Percentiles rank a stretch among this genome's conserved stretches.
phyloP scores from a whole-genome alignment of 2,329 filamentous ascomycete genomes.

The Chalaropsis thielavioides region DNA sequence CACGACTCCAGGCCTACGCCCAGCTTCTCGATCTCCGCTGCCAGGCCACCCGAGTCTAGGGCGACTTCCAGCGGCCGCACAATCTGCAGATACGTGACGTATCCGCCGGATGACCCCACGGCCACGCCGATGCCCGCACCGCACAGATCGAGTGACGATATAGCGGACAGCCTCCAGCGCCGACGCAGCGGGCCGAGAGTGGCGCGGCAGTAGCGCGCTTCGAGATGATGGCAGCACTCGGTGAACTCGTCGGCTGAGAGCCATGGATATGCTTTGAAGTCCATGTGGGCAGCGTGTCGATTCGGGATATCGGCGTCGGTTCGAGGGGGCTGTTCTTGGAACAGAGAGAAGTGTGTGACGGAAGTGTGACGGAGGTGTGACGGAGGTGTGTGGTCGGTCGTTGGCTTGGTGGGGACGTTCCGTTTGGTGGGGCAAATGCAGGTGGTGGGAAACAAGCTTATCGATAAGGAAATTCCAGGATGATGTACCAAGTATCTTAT shows the following conservation, averaged over 20 bases:
- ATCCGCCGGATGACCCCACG: constrained; percentile 22
- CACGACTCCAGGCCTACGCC: constrained; percentile 25
- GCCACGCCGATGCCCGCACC: constrained; percentile 27
- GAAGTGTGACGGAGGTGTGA: no score
- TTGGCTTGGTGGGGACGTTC: not conserved
- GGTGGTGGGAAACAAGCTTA: not conserved
- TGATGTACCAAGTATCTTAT: not conserved
- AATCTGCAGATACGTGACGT: constrained; percentile 42
- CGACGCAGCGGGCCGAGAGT: constrained; percentile 40
- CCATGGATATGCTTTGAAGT: constrained; percentile 44
- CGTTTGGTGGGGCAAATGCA: not conserved
- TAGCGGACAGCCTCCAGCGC: constrained; percentile 40
- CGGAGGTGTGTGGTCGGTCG: not conserved
- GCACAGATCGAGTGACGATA: constrained; percentile 35
- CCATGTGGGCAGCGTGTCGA: constrained; percentile 22
- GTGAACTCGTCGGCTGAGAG: constrained; percentile 48
- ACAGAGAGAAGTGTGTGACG: no score
- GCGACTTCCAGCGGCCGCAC: constrained; percentile 36
- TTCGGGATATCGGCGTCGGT: not conserved
- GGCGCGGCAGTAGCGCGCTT: constrained; percentile 43
- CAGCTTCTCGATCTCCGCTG: constrained; percentile 32
- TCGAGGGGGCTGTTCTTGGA: no score
- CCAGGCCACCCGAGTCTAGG: constrained; percentile 33
- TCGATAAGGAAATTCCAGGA: not conserved
- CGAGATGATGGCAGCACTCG: constrained; percentile 48